Percentiles rank a stretch among this genome's conserved stretches.
phyloP scores from a whole-genome alignment of 805 yeast species.

The Komagataella kurtzmanii region DNA sequence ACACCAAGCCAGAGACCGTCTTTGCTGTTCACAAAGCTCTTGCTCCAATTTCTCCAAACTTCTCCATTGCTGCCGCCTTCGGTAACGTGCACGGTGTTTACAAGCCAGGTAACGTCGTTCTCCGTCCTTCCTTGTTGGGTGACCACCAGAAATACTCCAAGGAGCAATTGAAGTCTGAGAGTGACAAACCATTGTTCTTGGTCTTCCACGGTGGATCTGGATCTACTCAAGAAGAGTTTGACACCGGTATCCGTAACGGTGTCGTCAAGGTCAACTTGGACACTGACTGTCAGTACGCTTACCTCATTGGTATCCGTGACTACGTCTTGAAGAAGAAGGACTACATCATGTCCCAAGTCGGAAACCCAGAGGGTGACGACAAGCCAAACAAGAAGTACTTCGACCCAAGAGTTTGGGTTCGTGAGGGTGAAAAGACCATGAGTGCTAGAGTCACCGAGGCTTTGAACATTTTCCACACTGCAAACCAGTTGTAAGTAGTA shows the following conservation, averaged over 20 bases:
- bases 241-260: constrained; percentile 84
- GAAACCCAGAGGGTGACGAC: constrained; percentile 99
- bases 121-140: constrained; percentile 86
- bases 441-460: constrained; percentile 72
- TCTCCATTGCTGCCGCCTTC: constrained; percentile 98
- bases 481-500: constrained; percentile 24
- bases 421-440: constrained; percentile 99
- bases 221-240: constrained; percentile 83
- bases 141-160: constrained; percentile 89
- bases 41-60: constrained; percentile 86
- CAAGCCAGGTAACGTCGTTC: constrained; percentile 96
- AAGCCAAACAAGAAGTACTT: constrained; percentile 99
- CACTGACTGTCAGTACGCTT: constrained; percentile 98
- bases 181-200: constrained; percentile 71
- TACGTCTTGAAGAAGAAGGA: constrained; percentile 93
- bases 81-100: constrained; percentile 99
- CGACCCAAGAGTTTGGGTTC: constrained; percentile 99
- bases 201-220: constrained; percentile 99
- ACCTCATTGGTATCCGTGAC: constrained; percentile 94
- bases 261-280: constrained; percentile 98
- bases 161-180: constrained; percentile 40
- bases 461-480: constrained; percentile 75
- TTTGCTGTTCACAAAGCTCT: constrained; percentile 85
- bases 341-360: constrained; percentile 78
- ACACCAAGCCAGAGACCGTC: constrained; percentile 94